Percentiles rank a stretch among this genome's conserved stretches.
Evolutionary conservation across 352 stramenopile species (phyloP).

Genomic region (Poterioochromonas sp.): DNA sequence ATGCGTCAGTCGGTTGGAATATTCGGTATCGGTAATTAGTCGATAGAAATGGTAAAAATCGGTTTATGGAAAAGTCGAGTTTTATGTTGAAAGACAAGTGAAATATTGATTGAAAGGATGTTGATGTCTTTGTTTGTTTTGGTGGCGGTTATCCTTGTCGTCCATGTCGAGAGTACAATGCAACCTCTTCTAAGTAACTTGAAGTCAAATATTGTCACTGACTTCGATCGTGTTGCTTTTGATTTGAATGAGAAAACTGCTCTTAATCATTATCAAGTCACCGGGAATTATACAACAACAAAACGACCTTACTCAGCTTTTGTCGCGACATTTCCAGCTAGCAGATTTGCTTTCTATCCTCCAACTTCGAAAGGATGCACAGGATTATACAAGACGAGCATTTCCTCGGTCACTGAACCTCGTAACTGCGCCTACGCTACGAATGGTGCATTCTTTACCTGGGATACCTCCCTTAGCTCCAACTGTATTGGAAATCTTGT

Average conservation of each 20-base stretch:
- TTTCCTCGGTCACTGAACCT: background rate
- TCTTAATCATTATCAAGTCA: background rate
- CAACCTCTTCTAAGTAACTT: background rate
- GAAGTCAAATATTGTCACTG: background rate
- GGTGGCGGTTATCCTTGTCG: too few relatives aligned
- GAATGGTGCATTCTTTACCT: conserved; percentile 27
- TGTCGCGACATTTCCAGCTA: background rate
- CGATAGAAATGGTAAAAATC: too few relatives aligned
- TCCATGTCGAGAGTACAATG: background rate
- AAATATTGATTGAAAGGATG: too few relatives aligned
- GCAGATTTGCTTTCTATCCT: conserved; percentile 5
- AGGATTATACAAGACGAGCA: background rate
- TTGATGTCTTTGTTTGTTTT: too few relatives aligned
- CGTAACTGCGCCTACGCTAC: conserved; percentile 19
- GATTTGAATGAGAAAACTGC: background rate
- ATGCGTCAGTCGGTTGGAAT: too few relatives aligned
- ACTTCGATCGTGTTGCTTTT: background rate
- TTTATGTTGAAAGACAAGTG: too few relatives aligned
- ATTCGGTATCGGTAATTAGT: too few relatives aligned
- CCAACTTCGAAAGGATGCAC: background rate
- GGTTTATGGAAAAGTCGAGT: too few relatives aligned
- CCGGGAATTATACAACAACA: background rate
- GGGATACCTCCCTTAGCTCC: background rate
- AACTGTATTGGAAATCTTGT: conserved; percentile 19
- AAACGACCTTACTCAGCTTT: background rate